Conservation (phyloP, 306 rosid species). For the Casuarina cunninghamiana region DNA sequence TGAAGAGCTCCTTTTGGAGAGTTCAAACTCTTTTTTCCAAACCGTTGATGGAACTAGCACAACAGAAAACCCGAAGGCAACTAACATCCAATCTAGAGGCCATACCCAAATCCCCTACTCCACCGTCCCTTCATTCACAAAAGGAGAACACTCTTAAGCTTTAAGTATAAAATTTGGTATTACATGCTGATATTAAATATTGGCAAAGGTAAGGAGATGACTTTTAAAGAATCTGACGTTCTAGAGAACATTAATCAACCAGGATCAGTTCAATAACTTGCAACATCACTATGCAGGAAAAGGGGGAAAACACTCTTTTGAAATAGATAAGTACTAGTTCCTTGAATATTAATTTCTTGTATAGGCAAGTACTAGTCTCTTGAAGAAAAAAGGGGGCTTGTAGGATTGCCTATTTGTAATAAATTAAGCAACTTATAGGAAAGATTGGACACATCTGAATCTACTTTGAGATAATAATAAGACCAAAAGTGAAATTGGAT, state of each 20-base stretch:
- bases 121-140: constrained; percentile 78
- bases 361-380: too few species aligned
- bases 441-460: background rate
- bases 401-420: background rate
- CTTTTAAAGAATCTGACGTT: constrained; percentile 3
- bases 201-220: background rate
- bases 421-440: background rate
- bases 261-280: background rate
- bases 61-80: constrained; percentile 80
- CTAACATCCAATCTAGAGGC: constrained; percentile 88
- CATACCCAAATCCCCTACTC: constrained; percentile 96
- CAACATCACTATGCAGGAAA: background rate
- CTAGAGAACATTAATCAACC: background rate
- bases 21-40: constrained; percentile 79
- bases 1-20: constrained; percentile 46
- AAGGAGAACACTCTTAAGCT: constrained; percentile 15
- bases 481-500: background rate
- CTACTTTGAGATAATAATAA: background rate
- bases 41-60: constrained; percentile 70
- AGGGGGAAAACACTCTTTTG: background rate
- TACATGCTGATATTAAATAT: background rate
- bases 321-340: background rate
- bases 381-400: background rate
- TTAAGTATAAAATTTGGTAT: constrained; percentile 9
- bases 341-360: background rate